Evolutionary conservation across 2,329 filamentous ascomycete genomes (phyloP).

Genomic region (Ophiosphaerella narmari): DNA sequence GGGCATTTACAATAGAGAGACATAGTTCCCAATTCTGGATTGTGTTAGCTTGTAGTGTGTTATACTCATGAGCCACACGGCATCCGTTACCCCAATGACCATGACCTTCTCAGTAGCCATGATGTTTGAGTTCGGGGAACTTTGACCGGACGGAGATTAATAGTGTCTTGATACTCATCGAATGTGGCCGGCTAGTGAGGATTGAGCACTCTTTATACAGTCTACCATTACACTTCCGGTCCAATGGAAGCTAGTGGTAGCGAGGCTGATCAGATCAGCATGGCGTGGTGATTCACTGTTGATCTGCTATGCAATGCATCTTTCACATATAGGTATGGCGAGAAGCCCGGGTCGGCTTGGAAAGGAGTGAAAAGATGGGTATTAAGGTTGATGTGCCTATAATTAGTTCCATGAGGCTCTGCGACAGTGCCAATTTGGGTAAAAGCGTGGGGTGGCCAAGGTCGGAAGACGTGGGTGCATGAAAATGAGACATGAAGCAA

Average conservation of each 20-base stretch:
- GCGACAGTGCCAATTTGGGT: conserved; percentile 12
- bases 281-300: conserved; percentile 1
- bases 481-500: conserved; percentile 2
- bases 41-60: conserved; percentile 6
- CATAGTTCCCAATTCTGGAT: conserved; percentile 31
- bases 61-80: neutral
- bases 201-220: conserved; percentile 3
- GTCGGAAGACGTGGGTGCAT: neutral
- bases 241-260: conserved; percentile 23
- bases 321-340: neutral
- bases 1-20: conserved; percentile 28
- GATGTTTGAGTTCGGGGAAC: neutral
- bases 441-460: conserved; percentile 2
- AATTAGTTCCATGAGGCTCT: conserved; percentile 20
- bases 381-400: conserved; percentile 25
- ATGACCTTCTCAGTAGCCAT: conserved; percentile 24
- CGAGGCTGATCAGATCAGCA: conserved; percentile 2
- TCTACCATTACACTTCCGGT: conserved; percentile 18
- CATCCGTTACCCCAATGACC: conserved; percentile 30
- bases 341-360: conserved; percentile 4
- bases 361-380: conserved; percentile 1
- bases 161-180: neutral
- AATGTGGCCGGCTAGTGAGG: too few species aligned
- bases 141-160: neutral
- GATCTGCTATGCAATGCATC: neutral